Evolutionary conservation across 1,284 basidiomycete genomes (phyloP).

Genomic region (Leccinum solheimii): DNA sequence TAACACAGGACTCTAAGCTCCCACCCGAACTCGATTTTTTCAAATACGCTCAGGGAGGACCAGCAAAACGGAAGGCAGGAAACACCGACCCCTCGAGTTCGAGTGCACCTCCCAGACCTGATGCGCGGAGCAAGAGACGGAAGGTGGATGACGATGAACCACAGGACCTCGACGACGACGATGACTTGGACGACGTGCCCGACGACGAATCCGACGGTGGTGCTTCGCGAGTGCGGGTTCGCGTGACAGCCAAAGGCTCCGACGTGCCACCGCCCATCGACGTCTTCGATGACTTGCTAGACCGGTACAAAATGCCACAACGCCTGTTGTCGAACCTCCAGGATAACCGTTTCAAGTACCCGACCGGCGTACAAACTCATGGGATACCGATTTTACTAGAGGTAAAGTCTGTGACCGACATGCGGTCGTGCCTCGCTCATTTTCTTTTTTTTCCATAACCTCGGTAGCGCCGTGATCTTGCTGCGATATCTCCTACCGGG

Average conservation of each 20-base stretch:
- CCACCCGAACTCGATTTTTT: conserved; percentile 88
- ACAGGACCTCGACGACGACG: conserved; percentile 32
- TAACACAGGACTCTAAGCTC: conserved; percentile 48
- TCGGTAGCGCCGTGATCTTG: conserved; percentile 70
- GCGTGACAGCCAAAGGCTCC: conserved; percentile 68
- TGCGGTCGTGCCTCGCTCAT: neutral
- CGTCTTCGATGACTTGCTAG: conserved; percentile 58
- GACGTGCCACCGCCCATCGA: conserved; percentile 59
- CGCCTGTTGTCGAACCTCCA: conserved; percentile 63
- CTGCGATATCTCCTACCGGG: conserved; percentile 92
- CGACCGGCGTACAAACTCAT: conserved; percentile 75
- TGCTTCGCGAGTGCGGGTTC: conserved; percentile 47
- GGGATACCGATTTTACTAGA: conserved; percentile 74
- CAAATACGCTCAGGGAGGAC: conserved; percentile 68
- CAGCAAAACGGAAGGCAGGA: conserved; percentile 48
- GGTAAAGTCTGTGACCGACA: conserved; percentile 39
- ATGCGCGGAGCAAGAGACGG: conserved; percentile 39
- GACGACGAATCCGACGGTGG: conserved; percentile 33
- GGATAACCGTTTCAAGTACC: conserved; percentile 57
- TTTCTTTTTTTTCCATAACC: conserved; percentile 1
- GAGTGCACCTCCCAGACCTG: conserved; percentile 17
- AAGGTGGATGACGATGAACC: conserved; percentile 30
- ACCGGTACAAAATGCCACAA: conserved; percentile 56
- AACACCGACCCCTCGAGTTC: conserved; percentile 15
- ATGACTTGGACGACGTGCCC: conserved; percentile 33